These are phyloP conservation scores for Myriosclerotinia curreyana DNA, from an alignment of 2,329 filamentous ascomycete species.

Conservation along the genomic window DNA sequence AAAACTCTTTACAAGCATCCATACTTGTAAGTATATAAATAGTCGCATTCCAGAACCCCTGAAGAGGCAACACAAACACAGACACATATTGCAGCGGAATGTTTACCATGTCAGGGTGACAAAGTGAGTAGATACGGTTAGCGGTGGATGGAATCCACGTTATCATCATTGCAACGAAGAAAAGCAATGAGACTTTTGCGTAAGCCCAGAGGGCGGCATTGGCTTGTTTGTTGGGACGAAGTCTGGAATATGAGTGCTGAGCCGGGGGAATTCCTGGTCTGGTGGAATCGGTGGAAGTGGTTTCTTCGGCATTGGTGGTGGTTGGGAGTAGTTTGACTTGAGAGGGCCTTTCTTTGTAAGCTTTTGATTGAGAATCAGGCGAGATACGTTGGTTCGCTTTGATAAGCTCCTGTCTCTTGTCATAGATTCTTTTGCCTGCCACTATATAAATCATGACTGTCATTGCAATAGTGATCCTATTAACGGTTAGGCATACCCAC, in stretches of 20 bases:
- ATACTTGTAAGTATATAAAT: slow-evolving; percentile 73
- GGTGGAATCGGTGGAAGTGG: slow-evolving; percentile 23
- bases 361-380: neutral
- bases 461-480: slow-evolving; percentile 57
- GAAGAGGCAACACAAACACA: slow-evolving; percentile 72
- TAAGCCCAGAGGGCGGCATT: slow-evolving; percentile 67
- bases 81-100: slow-evolving; percentile 66
- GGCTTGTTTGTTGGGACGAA: slow-evolving; percentile 32
- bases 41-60: slow-evolving; percentile 80
- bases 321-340: slow-evolving; percentile 45
- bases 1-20: slow-evolving; percentile 27
- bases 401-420: slow-evolving; percentile 55
- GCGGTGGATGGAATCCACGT: slow-evolving; percentile 76
- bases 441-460: slow-evolving; percentile 65
- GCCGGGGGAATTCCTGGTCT: neutral
- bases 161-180: slow-evolving; percentile 68
- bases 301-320: slow-evolving; percentile 43
- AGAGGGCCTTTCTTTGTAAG: slow-evolving; percentile 40
- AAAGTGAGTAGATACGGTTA: slow-evolving; percentile 71
- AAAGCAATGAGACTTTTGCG: slow-evolving; percentile 66
- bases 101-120: slow-evolving; percentile 51
- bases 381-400: neutral
- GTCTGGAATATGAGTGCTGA: neutral
- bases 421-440: slow-evolving; percentile 65
- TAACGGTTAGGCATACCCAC: slow-evolving; percentile 26